These are phyloP conservation scores for Solanum arcanum DNA, from an alignment of 257 asterid species.

Conservation along the genomic window DNA sequence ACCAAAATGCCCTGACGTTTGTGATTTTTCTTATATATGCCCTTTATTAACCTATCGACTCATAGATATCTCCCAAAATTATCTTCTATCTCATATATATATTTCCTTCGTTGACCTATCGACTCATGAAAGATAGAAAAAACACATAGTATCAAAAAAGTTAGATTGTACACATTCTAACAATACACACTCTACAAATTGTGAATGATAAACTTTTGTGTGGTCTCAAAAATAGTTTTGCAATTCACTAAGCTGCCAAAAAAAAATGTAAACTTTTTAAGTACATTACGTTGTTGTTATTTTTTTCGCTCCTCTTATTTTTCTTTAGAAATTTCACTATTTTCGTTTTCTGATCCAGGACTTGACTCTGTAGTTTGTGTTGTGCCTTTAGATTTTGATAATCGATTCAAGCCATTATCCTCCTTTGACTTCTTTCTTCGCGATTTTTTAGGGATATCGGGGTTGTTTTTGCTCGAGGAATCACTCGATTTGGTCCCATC, in stretches of 20 bases:
- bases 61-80: neutral
- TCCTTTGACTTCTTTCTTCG: conserved; percentile 42
- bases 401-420: conserved; percentile 6
- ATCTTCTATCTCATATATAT: neutral
- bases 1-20: neutral
- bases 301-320: neutral
- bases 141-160: neutral
- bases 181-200: neutral
- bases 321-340: neutral
- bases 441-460: conserved; percentile 31
- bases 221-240: neutral
- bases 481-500: conserved; percentile 19
- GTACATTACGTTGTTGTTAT: neutral
- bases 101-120: neutral
- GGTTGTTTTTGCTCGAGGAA: conserved; percentile 13
- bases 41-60: neutral
- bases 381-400: conserved; percentile 15
- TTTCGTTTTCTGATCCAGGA: neutral
- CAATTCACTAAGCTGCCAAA: neutral
- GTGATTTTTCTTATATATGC: neutral
- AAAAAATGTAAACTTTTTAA: neutral
- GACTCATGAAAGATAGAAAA: neutral
- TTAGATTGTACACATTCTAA: neutral
- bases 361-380: neutral
- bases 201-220: neutral